phyloP scores from a whole-genome alignment of 495 filamentous ascomycete species.

The Penicillium paxilli region DNA sequence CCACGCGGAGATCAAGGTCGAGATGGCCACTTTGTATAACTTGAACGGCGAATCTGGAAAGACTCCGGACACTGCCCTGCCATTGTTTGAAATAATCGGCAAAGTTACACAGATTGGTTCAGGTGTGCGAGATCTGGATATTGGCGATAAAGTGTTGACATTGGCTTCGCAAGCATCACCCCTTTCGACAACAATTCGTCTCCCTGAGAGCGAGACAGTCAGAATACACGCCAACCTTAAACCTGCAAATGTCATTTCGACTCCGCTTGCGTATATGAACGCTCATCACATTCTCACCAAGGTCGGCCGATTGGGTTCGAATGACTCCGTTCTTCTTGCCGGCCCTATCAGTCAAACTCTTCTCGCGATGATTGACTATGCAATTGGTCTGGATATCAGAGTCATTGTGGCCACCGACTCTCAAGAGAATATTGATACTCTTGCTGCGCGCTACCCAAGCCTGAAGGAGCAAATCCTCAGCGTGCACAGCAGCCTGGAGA shows the following conservation, averaged over 20 bases:
- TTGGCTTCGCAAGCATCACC: constrained; percentile 7
- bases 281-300: constrained; percentile 17
- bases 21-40: constrained; percentile 17
- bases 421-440: constrained; percentile 4
- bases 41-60: constrained; percentile 4
- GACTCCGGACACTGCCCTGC: constrained; percentile 12
- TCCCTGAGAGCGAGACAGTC: constrained; percentile 14
- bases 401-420: constrained; percentile 20
- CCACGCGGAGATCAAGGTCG: constrained; percentile 18
- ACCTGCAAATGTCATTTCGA: constrained; percentile 12
- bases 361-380: constrained; percentile 18
- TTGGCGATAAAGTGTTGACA: constrained; percentile 19
- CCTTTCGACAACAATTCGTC: constrained; percentile 12
- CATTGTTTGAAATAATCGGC: constrained; percentile 19
- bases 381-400: constrained; percentile 11
- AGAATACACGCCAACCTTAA: constrained; percentile 12
- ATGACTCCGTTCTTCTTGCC: constrained; percentile 16
- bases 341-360: constrained; percentile 19
- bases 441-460: constrained; percentile 8
- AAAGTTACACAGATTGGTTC: constrained; percentile 16
- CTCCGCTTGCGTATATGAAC: constrained; percentile 16
- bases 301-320: constrained; percentile 9
- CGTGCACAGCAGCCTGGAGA: constrained; percentile 11
- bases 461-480: constrained; percentile 12
- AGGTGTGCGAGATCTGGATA: constrained; percentile 10